Percentiles rank a stretch among this genome's conserved stretches.
Conservation (phyloP, 345 rosid species). For the Heritiera fomes region DNA sequence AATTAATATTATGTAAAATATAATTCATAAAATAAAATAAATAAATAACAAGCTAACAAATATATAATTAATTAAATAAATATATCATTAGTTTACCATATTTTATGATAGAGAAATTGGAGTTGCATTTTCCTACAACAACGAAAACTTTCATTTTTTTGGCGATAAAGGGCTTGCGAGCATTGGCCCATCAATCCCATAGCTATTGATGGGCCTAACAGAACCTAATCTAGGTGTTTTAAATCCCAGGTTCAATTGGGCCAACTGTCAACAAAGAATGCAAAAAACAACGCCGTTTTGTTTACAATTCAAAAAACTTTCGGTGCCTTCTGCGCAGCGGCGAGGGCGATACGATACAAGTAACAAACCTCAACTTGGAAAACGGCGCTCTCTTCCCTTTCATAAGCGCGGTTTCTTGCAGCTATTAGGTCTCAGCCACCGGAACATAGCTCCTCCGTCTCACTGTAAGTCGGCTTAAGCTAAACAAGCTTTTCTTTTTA, state of each 20-base stretch:
- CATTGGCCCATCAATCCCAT: background rate
- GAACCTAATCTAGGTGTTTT: background rate
- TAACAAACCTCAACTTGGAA: background rate
- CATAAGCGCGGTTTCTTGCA: background rate
- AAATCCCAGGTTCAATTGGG: too few species aligned
- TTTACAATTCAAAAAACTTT: background rate
- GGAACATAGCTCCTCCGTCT: background rate
- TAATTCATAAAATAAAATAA: too few species aligned
- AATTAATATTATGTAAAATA: too few species aligned
- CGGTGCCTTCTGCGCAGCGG: background rate
- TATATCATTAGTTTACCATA: too few species aligned
- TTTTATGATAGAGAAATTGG: too few species aligned
- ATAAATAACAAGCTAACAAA: too few species aligned
- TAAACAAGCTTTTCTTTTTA: background rate
- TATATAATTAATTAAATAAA: too few species aligned
- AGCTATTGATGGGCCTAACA: background rate
- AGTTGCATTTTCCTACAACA: too few species aligned
- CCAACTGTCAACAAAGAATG: too few species aligned
- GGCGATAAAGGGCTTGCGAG: background rate
- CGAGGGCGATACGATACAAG: background rate
- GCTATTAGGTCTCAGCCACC: background rate
- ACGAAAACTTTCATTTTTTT: too few species aligned
- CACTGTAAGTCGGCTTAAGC: constrained; percentile 4
- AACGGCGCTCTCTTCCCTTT: background rate
- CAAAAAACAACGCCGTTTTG: background rate